A percentile compares a stretch with the other conserved stretches of the same genome.
Evolutionary conservation across 257 asterid genomes (phyloP).

Genomic region (Solanum medicagineum): DNA sequence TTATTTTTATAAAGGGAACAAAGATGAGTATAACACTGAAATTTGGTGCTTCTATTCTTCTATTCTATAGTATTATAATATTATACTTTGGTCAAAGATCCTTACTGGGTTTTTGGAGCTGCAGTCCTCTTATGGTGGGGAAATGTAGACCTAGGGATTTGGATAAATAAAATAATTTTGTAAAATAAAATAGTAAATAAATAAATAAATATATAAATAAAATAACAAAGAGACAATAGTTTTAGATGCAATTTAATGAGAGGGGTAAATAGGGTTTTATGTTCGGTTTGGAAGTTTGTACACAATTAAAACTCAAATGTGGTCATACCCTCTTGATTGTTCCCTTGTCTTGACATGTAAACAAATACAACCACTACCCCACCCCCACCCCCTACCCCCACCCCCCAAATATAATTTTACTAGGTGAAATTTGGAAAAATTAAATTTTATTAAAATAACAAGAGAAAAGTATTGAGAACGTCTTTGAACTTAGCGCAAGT

Average conservation of each 20-base stretch:
- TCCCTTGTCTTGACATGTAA: neutral
- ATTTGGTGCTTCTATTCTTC: neutral
- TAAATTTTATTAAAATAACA: no score
- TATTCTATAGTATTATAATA: neutral
- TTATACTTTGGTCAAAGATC: constrained; percentile 17
- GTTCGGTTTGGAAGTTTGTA: neutral
- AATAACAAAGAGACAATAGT: constrained; percentile 4
- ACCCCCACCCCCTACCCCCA: neutral
- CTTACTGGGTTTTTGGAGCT: neutral
- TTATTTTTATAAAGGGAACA: neutral
- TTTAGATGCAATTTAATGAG: constrained; percentile 28
- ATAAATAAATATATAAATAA: neutral
- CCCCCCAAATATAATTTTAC: neutral
- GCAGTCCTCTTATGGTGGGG: constrained; percentile 3
- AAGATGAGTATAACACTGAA: neutral
- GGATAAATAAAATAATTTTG: neutral
- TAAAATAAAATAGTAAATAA: neutral
- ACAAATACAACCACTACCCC: neutral
- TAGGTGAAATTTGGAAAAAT: no score
- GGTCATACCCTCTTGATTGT: neutral
- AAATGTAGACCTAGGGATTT: constrained; percentile 33
- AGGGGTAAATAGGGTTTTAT: constrained; percentile 14
- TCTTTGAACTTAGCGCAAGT: no score
- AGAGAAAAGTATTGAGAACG: no score
- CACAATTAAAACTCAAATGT: neutral